These are phyloP conservation scores for Erigeron philadelphicus DNA, from an alignment of 140 eudicot species.

Conservation along the genomic window DNA sequence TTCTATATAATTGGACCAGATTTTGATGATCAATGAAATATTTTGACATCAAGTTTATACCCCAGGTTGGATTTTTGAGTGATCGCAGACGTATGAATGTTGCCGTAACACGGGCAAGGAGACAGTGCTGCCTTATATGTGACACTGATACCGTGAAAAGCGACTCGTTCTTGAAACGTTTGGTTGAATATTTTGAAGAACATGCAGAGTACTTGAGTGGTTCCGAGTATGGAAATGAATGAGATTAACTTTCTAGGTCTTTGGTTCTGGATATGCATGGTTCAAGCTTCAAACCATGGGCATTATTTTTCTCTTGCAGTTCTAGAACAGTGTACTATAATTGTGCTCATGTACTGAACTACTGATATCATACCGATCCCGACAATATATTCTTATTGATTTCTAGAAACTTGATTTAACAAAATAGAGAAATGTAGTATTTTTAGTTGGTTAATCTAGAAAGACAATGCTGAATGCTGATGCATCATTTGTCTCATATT, in stretches of 20 bases:
- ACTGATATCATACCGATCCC: too few species aligned
- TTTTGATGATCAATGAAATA: neutral
- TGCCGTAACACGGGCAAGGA: constrained; percentile 98
- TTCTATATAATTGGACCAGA: neutral
- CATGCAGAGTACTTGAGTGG: constrained; percentile 94
- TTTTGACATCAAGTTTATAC: constrained; percentile 9
- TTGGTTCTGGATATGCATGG: neutral
- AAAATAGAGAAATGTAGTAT: too few species aligned
- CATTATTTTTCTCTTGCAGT: too few species aligned
- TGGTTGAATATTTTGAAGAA: constrained; percentile 90
- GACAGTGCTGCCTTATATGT: constrained; percentile 88
- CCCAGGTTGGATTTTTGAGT: constrained; percentile 90
- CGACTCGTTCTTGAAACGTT: constrained; percentile 75
- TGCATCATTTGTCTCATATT: too few species aligned
- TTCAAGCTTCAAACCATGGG: too few species aligned
- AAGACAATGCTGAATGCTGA: too few species aligned
- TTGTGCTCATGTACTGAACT: too few species aligned
- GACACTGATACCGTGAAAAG: constrained; percentile 96
- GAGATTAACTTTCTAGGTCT: neutral
- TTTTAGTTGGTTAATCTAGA: too few species aligned
- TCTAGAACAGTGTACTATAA: too few species aligned
- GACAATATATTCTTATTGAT: too few species aligned
- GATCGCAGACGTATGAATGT: constrained; percentile 99
- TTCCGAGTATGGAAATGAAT: constrained; percentile 69
- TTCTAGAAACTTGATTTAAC: too few species aligned